Evolutionary conservation across 768 basidiomycete species (phyloP).

Genomic region (Phlebiopsis flavidoalba): DNA sequence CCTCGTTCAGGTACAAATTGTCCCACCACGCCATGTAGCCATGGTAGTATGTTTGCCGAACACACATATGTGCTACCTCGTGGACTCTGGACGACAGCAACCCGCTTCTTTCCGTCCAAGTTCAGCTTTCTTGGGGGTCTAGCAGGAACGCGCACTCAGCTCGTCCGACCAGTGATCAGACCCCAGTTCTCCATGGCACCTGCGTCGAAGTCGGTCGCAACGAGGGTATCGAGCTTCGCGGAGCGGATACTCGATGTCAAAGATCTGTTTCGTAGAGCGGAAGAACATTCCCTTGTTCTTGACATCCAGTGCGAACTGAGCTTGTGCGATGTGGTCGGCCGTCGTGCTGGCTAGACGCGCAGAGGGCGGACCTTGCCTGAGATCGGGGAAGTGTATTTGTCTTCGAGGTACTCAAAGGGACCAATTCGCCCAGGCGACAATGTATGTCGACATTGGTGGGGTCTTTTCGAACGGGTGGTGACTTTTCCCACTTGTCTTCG

Average conservation of each 20-base stretch:
- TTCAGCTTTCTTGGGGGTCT: constrained; percentile 73
- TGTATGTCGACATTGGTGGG: constrained; percentile 85
- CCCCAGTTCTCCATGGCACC: constrained; percentile 97
- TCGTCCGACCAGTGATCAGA: constrained; percentile 85
- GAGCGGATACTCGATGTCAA: constrained; percentile 88
- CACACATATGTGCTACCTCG: constrained; percentile 85
- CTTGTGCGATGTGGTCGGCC: constrained; percentile 75
- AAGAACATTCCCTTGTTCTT: constrained; percentile 68
- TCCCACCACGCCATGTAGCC: constrained; percentile 95
- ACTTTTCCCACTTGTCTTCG: constrained; percentile 68
- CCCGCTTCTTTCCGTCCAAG: constrained; percentile 69
- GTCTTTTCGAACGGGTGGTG: constrained; percentile 75
- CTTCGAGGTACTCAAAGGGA: constrained; percentile 66
- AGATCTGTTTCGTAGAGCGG: constrained; percentile 91
- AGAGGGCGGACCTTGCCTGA: constrained; percentile 79
- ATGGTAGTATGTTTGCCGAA: constrained; percentile 91
- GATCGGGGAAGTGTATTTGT: constrained; percentile 71
- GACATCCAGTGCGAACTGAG: constrained; percentile 83
- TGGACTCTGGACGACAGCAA: constrained; percentile 78
- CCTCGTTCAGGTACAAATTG: constrained; percentile 78
- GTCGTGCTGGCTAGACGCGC: constrained; percentile 85
- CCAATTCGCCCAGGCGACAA: constrained; percentile 88
- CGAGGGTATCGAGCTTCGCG: constrained; percentile 93
- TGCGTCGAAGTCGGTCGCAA: constrained; percentile 80
- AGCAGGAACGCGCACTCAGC: constrained; percentile 73